A percentile compares a stretch with the other conserved stretches of the same genome.
These are phyloP conservation scores for Coelastrella sp. DNA, from an alignment of 139 green algal genomes.

Conservation along the genomic window DNA sequence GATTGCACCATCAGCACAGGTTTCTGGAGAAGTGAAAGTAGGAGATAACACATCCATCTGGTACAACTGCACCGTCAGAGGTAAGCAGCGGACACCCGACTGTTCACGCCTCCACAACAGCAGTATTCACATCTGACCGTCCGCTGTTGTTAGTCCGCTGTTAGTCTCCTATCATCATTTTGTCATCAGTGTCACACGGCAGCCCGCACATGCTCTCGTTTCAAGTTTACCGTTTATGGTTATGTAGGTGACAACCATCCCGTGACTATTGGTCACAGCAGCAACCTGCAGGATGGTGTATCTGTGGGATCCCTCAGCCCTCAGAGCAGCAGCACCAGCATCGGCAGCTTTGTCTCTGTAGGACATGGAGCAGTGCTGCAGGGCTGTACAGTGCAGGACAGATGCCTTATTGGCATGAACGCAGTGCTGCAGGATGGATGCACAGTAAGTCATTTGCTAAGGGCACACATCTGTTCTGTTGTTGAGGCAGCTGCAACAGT, in stretches of 20 bases:
- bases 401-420: conserved; percentile 94
- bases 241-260: conserved; percentile 84
- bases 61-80: conserved; percentile 90
- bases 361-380: conserved; percentile 87
- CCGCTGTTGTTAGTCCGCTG: no score
- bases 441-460: conserved; percentile 50
- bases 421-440: conserved; percentile 87
- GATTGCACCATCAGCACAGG: conserved; percentile 88
- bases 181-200: no score
- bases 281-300: conserved; percentile 95
- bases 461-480: not conserved
- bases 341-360: conserved; percentile 93
- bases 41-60: conserved; percentile 89
- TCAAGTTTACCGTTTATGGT: not conserved
- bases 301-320: conserved; percentile 72
- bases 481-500: not conserved
- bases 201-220: not conserved
- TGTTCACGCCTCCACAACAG: not conserved
- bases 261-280: conserved; percentile 86
- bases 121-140: no score
- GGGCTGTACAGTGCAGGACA: conserved; percentile 92
- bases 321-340: conserved; percentile 61
- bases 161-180: no score
- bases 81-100: conserved; percentile 54
- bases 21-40: conserved; percentile 90